Percentiles rank a stretch among this genome's conserved stretches.
phyloP scores from a whole-genome alignment of 192 early-diverging fungal species.

The Linnemannia exigua region DNA sequence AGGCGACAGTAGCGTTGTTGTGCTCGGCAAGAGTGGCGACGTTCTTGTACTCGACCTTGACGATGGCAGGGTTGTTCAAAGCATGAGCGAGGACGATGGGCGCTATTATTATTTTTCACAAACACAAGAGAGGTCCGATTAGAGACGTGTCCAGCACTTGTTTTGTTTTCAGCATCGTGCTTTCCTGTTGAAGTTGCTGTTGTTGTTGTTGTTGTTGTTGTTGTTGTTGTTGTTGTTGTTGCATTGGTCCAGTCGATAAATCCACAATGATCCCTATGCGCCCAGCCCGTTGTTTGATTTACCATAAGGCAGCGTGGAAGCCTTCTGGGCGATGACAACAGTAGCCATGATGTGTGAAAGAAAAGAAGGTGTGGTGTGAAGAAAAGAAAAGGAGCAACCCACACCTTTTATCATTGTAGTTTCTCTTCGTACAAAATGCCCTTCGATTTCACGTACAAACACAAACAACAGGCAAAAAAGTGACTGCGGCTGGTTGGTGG shows the following conservation, averaged over 20 bases:
- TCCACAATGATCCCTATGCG: background rate
- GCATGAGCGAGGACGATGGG: constrained; percentile 64
- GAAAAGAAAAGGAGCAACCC: background rate
- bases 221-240: background rate
- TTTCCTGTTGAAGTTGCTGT: background rate
- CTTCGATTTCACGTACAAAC: background rate
- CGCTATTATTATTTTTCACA: constrained; percentile 49
- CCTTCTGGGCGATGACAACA: constrained; percentile 73
- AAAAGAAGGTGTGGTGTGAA: background rate
- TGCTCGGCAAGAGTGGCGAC: constrained; percentile 54
- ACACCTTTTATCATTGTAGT: background rate
- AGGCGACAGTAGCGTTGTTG: constrained; percentile 38
- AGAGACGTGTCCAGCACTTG: background rate
- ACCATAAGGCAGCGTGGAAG: constrained; percentile 64
- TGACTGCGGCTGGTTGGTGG: constrained; percentile 9
- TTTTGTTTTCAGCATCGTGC: background rate
- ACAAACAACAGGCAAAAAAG: background rate
- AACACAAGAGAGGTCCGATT: background rate
- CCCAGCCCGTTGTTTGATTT: constrained; percentile 9
- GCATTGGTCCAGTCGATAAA: background rate
- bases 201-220: background rate
- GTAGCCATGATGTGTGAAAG: constrained; percentile 55
- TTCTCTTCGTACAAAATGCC: background rate
- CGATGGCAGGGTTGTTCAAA: constrained; percentile 59
- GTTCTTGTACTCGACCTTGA: constrained; percentile 66